Percentiles rank a stretch among this genome's conserved stretches.
These are phyloP conservation scores for Claviceps purpurea DNA, from an alignment of 2,329 filamentous ascomycete species.

Conservation along the genomic window DNA sequence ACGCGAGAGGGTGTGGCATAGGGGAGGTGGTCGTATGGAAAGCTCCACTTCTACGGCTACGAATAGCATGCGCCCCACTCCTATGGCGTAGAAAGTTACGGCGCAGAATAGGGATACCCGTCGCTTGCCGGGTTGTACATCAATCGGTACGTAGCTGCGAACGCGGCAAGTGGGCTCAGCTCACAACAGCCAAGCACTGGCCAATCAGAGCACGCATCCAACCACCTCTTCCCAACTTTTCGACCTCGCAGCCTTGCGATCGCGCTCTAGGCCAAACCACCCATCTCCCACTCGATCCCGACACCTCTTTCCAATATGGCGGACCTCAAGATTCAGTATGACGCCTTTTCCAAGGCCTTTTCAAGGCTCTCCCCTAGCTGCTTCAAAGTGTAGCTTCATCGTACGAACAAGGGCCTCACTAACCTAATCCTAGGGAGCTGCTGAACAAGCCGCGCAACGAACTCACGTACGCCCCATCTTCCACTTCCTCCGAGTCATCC, in stretches of 20 bases:
- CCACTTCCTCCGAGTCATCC: constrained; percentile 3
- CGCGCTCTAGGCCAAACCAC: constrained; percentile 6
- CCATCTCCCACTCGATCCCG: constrained; percentile 7
- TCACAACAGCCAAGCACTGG: neutral
- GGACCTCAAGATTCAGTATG: constrained; percentile 61
- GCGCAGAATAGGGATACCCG: too few species aligned
- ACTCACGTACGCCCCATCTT: constrained; percentile 58
- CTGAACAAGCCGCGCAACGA: constrained; percentile 79
- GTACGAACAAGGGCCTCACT: constrained; percentile 9
- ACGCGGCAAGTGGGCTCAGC: neutral
- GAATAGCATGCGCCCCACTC: too few species aligned
- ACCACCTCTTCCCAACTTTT: constrained; percentile 20
- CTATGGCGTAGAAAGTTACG: too few species aligned
- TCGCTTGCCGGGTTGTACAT: too few species aligned
- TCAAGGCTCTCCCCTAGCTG: too few species aligned
- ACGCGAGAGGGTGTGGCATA: too few species aligned
- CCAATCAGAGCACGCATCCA: constrained; percentile 15
- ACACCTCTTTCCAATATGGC: constrained; percentile 33
- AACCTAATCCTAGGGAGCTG: constrained; percentile 52
- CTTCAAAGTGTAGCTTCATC: neutral
- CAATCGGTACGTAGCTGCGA: neutral
- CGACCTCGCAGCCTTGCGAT: constrained; percentile 22
- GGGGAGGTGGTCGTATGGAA: too few species aligned
- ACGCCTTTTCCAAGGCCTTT: constrained; percentile 2
- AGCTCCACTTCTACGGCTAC: too few species aligned